Evolutionary conservation across 768 basidiomycete species (phyloP), one percentile per base, ranked within the genome.

Genomic region (Suillus luteus): DNA sequence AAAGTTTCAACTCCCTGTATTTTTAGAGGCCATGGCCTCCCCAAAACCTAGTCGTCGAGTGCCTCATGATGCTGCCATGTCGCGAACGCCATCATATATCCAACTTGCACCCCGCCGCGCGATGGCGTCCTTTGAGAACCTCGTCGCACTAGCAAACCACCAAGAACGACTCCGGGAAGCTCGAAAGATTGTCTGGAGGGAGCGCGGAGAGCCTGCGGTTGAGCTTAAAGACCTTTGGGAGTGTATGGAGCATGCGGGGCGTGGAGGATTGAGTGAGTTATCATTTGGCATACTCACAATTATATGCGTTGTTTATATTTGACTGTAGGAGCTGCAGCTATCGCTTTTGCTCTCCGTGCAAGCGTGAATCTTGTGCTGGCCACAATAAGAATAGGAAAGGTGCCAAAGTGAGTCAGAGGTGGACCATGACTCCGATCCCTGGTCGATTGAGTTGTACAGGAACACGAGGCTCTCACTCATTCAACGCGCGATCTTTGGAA

Each of bases 121-220:
- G 4, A 86, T 90, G 78, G 82, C 85, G 10, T 93, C 91, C 0
- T 94, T 94, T 68, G 92, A 94, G 72, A 92, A 91, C 70, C 79
- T 95, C 9, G 88, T 93, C 24, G 90, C 90, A 15, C 81, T 95
- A 62, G 93, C 93, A 5, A 93, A 93, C 75, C 86, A 91, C 74
- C 89, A 92, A 72, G 91, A 94, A 65, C 81, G 85, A 2, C 79
- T 94, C 38, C 83, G 77, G 65, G 87, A 86, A 62, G 91, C 92
- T 0, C 82, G 90, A 61, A 91, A 86, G 73, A 89, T 93, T 75
- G 85, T 95, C 3, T 92, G 92, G 91, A 81, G 91, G 14, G 89
- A 93, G 69, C 80, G 83, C 65, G 92, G 93, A 3, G 87, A 93
- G 74, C 89, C 87, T 19, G 89, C 89, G 0, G 86, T 82, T 1